Evolutionary conservation across 2,329 filamentous ascomycete species (phyloP).

Genomic region (Penicillium sp.): DNA sequence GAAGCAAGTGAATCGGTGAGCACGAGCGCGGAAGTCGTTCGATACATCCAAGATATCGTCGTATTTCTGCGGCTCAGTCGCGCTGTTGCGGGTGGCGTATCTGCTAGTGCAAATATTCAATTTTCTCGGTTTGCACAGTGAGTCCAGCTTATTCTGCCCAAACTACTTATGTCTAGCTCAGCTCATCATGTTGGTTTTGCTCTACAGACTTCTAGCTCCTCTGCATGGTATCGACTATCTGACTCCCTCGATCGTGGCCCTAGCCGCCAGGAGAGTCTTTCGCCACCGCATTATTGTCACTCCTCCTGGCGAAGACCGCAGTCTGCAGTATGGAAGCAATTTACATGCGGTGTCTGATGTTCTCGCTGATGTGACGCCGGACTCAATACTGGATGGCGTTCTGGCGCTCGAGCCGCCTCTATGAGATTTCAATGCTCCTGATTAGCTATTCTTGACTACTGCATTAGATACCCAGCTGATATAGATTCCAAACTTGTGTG

Average conservation of each 20-base stretch:
- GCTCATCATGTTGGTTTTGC: neutral
- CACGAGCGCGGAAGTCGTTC: constrained; percentile 71
- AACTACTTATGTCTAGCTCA: neutral
- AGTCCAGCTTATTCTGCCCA: neutral
- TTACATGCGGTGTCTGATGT: constrained; percentile 64
- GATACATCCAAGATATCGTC: constrained; percentile 84
- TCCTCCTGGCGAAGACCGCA: constrained; percentile 69
- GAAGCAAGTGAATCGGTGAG: constrained; percentile 58
- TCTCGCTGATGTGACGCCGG: constrained; percentile 58
- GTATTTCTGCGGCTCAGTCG: constrained; percentile 85
- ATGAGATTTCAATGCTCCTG: constrained; percentile 26
- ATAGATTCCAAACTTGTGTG: neutral
- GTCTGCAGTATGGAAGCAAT: constrained; percentile 89
- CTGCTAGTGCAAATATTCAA: constrained; percentile 73
- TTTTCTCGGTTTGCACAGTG: constrained; percentile 65
- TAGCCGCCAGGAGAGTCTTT: constrained; percentile 85
- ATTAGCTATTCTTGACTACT: neutral
- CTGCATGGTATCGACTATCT: constrained; percentile 78
- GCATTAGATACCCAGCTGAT: constrained; percentile 2
- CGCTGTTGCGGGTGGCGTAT: constrained; percentile 74
- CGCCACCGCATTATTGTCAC: constrained; percentile 76
- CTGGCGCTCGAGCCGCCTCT: constrained; percentile 57
- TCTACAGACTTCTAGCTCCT: constrained; percentile 59
- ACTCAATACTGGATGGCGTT: constrained; percentile 58
- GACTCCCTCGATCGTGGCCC: constrained; percentile 75